Conservation (phyloP, 148 eudicot species). For the Pharnaceum exiguum region DNA sequence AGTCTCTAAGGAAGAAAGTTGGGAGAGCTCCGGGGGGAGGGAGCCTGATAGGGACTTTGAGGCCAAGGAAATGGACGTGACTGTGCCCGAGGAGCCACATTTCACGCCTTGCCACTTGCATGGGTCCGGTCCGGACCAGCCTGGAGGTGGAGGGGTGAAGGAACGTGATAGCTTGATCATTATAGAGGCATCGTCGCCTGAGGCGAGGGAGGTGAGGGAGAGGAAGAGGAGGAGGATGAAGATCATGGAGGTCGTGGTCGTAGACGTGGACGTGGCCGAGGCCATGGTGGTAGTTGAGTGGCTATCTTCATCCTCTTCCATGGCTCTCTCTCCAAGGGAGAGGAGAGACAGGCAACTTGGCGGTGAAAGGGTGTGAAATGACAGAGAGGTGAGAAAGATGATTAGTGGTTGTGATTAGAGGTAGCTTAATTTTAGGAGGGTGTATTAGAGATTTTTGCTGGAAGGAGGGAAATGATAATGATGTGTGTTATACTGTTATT, state of each 20-base stretch:
- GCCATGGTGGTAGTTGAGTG: constrained; percentile 5
- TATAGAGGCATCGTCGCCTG: constrained; percentile 36
- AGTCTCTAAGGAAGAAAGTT: constrained; percentile 36
- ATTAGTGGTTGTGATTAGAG: constrained; percentile 14
- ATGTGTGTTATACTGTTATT: too few relatives aligned
- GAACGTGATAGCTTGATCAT: constrained; percentile 37
- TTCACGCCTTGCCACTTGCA: constrained; percentile 51
- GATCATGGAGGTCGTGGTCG: constrained; percentile 6
- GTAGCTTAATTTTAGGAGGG: constrained; percentile 25
- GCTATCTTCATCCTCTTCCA: constrained; percentile 26
- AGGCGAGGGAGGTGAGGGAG: constrained; percentile 4
- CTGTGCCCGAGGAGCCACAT: constrained; percentile 36
- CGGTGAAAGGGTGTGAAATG: background rate
- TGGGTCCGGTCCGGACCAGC: constrained; percentile 37
- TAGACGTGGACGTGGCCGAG: constrained; percentile 12
- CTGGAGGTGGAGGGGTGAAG: constrained; percentile 36
- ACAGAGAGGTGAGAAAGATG: too few relatives aligned
- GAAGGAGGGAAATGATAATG: background rate
- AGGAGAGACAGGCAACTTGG: constrained; percentile 2
- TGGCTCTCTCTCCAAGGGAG: constrained; percentile 18
- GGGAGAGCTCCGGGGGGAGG: constrained; percentile 34
- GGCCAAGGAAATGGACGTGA: constrained; percentile 34
- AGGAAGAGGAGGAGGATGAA: constrained; percentile 12
- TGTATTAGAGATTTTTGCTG: background rate
- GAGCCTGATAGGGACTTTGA: constrained; percentile 36